These are phyloP conservation scores for Verticillium klebahnii DNA, from an alignment of 2,329 filamentous ascomycete species.

Conservation along the genomic window DNA sequence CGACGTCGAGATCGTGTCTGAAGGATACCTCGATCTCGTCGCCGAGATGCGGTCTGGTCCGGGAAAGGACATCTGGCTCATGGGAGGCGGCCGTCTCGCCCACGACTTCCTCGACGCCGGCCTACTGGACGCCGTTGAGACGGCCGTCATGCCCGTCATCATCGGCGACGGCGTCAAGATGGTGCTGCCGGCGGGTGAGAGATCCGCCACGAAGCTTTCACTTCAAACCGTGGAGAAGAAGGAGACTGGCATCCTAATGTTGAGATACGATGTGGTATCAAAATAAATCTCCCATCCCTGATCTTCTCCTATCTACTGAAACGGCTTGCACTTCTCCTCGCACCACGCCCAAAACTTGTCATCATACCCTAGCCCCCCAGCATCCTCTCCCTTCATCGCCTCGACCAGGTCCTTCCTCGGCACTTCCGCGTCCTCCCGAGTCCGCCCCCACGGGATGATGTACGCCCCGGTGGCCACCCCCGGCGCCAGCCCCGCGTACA, in stretches of 20 bases:
- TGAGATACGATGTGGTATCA: slow-evolving; percentile 11
- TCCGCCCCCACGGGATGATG: too few species aligned
- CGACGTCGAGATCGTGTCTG: slow-evolving; percentile 18
- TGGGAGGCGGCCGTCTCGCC: slow-evolving; percentile 27
- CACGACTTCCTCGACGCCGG: slow-evolving; percentile 20
- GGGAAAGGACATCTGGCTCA: slow-evolving; percentile 28
- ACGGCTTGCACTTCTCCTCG: not conserved
- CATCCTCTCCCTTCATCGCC: not conserved
- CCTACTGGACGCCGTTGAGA: slow-evolving; percentile 25
- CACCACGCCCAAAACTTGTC: not conserved
- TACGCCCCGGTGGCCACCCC: too few species aligned
- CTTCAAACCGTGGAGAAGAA: slow-evolving; percentile 9
- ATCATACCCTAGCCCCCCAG: not conserved
- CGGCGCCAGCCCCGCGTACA: too few species aligned
- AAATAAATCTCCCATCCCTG: not conserved
- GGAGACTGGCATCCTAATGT: slow-evolving; percentile 17
- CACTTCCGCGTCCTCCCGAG: not conserved
- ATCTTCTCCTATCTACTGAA: not conserved
- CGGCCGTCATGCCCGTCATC: slow-evolving; percentile 20
- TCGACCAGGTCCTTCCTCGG: not conserved
- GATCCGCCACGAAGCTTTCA: slow-evolving; percentile 5
- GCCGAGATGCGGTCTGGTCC: slow-evolving; percentile 13
- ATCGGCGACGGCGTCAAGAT: slow-evolving; percentile 20
- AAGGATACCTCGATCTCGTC: slow-evolving; percentile 15
- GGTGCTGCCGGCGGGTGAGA: slow-evolving; percentile 3